Evolutionary conservation across 306 rosid genomes (phyloP), one percentile per base, ranked within the genome.

Genomic region (Cicer yamashitae): DNA sequence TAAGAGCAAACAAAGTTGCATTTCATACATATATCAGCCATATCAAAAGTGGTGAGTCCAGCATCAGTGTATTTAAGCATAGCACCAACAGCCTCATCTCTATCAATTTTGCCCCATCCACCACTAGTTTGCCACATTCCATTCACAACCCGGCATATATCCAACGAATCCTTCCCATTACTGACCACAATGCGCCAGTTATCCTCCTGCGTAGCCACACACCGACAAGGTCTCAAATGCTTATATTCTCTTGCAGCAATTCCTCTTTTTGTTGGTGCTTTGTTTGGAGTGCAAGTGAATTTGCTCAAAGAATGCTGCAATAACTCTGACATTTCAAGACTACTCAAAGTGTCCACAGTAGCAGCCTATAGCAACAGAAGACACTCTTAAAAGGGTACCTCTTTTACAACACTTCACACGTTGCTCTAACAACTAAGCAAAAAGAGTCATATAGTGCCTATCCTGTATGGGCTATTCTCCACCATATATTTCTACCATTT

Each of bases 101-200:
- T 77, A 48, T 93, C 97, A 76, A 91, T 91, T 80, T 71, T 84
- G 8, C 98, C 97, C 98, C 97, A 88, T 13, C 93, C 97, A 17
- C 92, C 91, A 47, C 93, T 91, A 2, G 90, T 91, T 71, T 89
- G 96, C 98, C 96, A 89, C 98, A 91, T 91, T 70, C 92, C 96
- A 88, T 91, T 88, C 81, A 89, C 93, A 71, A 89, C 89, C 71
- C 92, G 77, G 10, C 89, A 76, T 47, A 91, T 84, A 11, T 89
- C 97, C 78, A 93, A 71, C n/a, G 87, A 84, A 85, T 89, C 92
- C 64, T 80, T 71, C 30, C 96, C 93, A 65, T 85, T 89, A 81
- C 78, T 89, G 43, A 89, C 87, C 10, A 85, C 71, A 13, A 61
- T 78, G 15, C 72, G 59, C 44, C 73, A 34, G 30, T 67, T 70